Base-by-base conservation (phyloP, 352 stramenopile species). In the Pythium scleroteichum region DNA sequence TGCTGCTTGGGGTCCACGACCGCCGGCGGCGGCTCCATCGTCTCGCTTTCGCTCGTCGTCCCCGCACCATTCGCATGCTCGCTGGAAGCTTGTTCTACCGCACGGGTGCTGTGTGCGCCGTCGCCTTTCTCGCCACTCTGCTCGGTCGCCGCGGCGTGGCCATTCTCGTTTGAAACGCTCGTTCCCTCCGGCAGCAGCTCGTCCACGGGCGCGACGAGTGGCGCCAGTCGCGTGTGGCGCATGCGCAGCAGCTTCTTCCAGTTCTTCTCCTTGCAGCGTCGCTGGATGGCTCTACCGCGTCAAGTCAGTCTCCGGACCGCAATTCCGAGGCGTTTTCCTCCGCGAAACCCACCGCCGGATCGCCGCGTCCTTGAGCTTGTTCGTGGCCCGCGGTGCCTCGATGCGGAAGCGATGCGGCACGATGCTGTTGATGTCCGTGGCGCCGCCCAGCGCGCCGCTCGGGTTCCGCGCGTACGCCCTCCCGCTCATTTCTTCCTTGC, bases 221-320 rank as follows among this genome's bases (percentile, higher is more conserved):
- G 40, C 24, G 41, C 16, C 19, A 79, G 64, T 41, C 76, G 68
- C 29, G 45, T 49, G 45, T 84, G 78, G 29, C 76, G 68, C 22
- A 87, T 54, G 17, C 67, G 79, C 45, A 92, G 73, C 64, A 92
- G 65, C 56, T 92, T 92, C 55, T 80, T 79, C 82, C 82, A 92
- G 72, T 92, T 92, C 49, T 91, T 91, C 62, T 91, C 79, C 70
- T 76, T 84, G 50, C 79, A 89, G 39, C 74, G 79, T 26, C 76
- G 61, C 20, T 79, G 79, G 33, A 91, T 91, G 16, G 66, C 78
- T 51, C 82, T 91, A 45, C 27, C 17, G 8, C 35, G n/a, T 16
- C 13, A 46, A 52, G 12, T 20, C 4, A 27, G 19, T n/a, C 22
- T 20, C n/a, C 27, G 26, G 47, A 24, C 29, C 1, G 32, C 16